Evolutionary conservation across 345 rosid species (phyloP).

Genomic region (Boechera divaricarpa): DNA sequence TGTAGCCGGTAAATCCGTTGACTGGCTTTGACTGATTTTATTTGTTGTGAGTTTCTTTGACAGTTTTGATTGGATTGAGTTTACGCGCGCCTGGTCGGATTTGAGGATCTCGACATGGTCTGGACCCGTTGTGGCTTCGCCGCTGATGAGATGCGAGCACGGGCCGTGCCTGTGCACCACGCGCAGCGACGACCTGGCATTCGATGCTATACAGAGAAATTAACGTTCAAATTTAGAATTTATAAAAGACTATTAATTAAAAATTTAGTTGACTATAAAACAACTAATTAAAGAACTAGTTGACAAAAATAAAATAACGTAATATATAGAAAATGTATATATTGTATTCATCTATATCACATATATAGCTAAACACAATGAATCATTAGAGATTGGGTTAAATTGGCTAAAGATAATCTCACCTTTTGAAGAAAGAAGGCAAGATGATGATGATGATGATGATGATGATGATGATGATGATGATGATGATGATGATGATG

Average conservation of each 20-base stretch:
- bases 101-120: slow-evolving; percentile 48
- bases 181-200: slow-evolving; percentile 48
- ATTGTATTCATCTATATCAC: neutral
- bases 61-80: slow-evolving; percentile 54
- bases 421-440: slow-evolving; percentile 54
- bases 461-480: slow-evolving; percentile 54
- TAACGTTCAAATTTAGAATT: neutral
- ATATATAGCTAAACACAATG: slow-evolving; percentile 4
- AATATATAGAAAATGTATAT: no score
- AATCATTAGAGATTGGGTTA: neutral
- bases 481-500: slow-evolving; percentile 51
- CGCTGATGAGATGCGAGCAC: slow-evolving; percentile 45
- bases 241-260: neutral
- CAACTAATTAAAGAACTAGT: no score
- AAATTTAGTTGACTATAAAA: no score
- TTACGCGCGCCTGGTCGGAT: slow-evolving; percentile 60
- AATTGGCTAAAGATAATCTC: neutral
- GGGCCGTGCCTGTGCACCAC: slow-evolving; percentile 71
- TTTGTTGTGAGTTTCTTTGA: slow-evolving; percentile 5
- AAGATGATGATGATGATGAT: slow-evolving; percentile 49
- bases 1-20: slow-evolving; percentile 52
- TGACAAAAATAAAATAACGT: no score
- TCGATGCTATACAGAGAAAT: slow-evolving; percentile 30
- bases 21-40: neutral
- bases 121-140: slow-evolving; percentile 27